Percentiles rank a stretch among this genome's conserved stretches.
phyloP scores from a whole-genome alignment of 495 filamentous ascomycete species.

The Thermothielavioides terrestris region DNA sequence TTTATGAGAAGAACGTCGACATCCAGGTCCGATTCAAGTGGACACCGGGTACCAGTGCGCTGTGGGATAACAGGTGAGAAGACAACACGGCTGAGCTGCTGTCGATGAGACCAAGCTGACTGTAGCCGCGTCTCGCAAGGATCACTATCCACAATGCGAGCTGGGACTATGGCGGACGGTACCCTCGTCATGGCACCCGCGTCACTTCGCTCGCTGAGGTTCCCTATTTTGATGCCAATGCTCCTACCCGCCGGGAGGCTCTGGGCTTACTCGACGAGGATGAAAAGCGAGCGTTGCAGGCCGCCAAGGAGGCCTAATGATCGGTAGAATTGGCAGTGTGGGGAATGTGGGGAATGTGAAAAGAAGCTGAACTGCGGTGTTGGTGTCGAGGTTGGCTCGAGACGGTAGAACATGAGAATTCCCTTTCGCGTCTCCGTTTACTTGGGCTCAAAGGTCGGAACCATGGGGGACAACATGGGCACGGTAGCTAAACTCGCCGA shows the following conservation, averaged over 20 bases:
- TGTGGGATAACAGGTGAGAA: conserved; percentile 57
- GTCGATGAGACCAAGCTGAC: too few species aligned
- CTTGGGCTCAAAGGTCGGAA: too few species aligned
- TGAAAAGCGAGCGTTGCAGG: neutral
- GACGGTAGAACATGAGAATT: too few species aligned
- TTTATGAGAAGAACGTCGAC: conserved; percentile 57
- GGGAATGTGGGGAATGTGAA: too few species aligned
- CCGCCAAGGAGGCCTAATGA: too few species aligned
- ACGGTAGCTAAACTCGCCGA: too few species aligned
- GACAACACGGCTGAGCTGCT: neutral
- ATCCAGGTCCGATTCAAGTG: conserved; percentile 61
- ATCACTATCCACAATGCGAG: conserved; percentile 61
- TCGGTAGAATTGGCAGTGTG: too few species aligned
- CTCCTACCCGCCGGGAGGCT: conserved; percentile 50
- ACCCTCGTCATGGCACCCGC: conserved; percentile 53
- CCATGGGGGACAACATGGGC: too few species aligned
- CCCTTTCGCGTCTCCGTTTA: too few species aligned
- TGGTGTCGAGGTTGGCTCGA: too few species aligned
- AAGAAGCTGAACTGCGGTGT: too few species aligned
- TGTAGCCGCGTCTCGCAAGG: conserved; percentile 26
- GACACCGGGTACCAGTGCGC: conserved; percentile 50
- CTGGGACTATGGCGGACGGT: conserved; percentile 57
- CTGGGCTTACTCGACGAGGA: conserved; percentile 35
- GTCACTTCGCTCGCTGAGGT: conserved; percentile 61
- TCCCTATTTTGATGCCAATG: conserved; percentile 50